These are phyloP conservation scores for Lactarius sp. DNA, from an alignment of 768 basidiomycete genomes.

Conservation along the genomic window DNA sequence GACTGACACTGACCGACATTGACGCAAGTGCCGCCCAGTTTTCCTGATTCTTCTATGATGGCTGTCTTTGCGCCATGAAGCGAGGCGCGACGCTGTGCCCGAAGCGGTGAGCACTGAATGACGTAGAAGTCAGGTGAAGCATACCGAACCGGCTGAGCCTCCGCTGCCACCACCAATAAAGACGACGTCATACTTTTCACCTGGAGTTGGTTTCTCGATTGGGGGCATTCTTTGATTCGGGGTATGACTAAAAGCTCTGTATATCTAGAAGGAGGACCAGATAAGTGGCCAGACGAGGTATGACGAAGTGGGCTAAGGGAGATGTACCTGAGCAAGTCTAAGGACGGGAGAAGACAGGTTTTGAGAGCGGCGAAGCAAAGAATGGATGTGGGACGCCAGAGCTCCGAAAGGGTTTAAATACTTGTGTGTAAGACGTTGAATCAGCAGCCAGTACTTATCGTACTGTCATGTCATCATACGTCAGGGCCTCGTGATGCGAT, in stretches of 20 bases:
- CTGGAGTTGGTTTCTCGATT: conserved; percentile 51
- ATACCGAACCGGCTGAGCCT: conserved; percentile 81
- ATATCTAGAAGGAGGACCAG: conserved; percentile 35
- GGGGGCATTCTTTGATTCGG: conserved; percentile 61
- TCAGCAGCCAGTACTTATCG: too few species aligned
- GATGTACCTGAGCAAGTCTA: conserved; percentile 16
- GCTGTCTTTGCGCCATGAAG: conserved; percentile 92
- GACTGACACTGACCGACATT: conserved; percentile 73
- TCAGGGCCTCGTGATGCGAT: too few species aligned
- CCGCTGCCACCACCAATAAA: conserved; percentile 93
- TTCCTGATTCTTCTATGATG: conserved; percentile 68
- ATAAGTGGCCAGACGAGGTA: not conserved
- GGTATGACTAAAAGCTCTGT: conserved; percentile 41
- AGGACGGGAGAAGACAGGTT: conserved; percentile 6
- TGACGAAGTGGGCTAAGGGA: not conserved
- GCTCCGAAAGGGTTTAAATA: not conserved
- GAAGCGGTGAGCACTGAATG: conserved; percentile 7
- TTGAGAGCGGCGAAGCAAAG: conserved; percentile 3
- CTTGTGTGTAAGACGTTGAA: not conserved
- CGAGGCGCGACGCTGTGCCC: conserved; percentile 76
- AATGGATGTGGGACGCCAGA: conserved; percentile 8
- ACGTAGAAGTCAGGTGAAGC: conserved; percentile 30
- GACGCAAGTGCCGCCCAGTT: conserved; percentile 93
- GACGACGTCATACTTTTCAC: conserved; percentile 74
- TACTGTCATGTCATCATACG: too few species aligned